Percentiles rank a stretch among this genome's conserved stretches.
phyloP scores from a whole-genome alignment of 768 basidiomycete genomes.

The Hypholoma sublateritium region DNA sequence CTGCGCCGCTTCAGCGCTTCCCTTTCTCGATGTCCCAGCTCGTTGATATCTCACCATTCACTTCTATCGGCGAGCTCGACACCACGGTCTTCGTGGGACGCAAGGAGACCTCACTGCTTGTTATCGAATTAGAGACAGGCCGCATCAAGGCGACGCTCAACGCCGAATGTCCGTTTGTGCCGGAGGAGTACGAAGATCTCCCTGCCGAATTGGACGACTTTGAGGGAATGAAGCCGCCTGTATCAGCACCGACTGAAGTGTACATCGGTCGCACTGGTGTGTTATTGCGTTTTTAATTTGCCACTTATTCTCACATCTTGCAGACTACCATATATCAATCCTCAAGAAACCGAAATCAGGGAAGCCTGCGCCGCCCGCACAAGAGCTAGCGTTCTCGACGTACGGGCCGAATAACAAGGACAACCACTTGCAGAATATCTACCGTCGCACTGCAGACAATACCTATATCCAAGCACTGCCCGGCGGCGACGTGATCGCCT shows the following conservation, averaged over 20 bases:
- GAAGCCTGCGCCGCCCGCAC: constrained; percentile 44
- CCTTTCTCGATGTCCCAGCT: constrained; percentile 92
- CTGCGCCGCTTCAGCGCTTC: constrained; percentile 77
- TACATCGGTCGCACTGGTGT: constrained; percentile 52
- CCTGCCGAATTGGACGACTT: constrained; percentile 42
- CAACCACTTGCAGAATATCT: constrained; percentile 65
- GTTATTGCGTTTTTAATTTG: constrained; percentile 12
- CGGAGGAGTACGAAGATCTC: constrained; percentile 64
- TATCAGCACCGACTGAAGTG: constrained; percentile 42
- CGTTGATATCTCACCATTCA: constrained; percentile 89
- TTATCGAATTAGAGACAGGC: constrained; percentile 72
- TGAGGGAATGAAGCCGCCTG: constrained; percentile 39
- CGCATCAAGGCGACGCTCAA: constrained; percentile 73
- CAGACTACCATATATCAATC: constrained; percentile 91
- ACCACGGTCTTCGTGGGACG: constrained; percentile 82
- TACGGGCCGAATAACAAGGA: constrained; percentile 94
- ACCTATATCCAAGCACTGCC: constrained; percentile 80
- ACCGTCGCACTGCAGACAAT: constrained; percentile 76
- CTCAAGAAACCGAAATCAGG: constrained; percentile 50
- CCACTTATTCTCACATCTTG: not conserved
- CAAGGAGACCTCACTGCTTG: constrained; percentile 82
- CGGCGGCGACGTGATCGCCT: constrained; percentile 76
- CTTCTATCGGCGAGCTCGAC: constrained; percentile 58
- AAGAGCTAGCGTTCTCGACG: constrained; percentile 86
- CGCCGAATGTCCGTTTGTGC: constrained; percentile 64